Percentiles rank a stretch among this genome's conserved stretches.
These are phyloP conservation scores for Trichoderma atroviride DNA, from an alignment of 2,329 filamentous ascomycete genomes.

Conservation along the genomic window DNA sequence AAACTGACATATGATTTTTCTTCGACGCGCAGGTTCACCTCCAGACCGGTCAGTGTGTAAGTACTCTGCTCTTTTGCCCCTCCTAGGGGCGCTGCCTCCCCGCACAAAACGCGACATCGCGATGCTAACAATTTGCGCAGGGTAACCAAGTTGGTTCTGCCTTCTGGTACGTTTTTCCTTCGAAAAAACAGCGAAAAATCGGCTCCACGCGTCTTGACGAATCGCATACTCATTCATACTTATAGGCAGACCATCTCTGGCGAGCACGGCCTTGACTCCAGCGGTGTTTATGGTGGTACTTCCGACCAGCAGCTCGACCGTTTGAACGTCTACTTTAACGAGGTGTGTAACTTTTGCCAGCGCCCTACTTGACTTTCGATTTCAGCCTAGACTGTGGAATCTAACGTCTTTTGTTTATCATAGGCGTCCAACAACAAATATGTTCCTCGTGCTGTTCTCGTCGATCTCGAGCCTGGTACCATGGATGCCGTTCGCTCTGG, in stretches of 20 bases:
- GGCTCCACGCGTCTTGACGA: slow-evolving; percentile 13
- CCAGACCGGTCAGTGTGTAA: slow-evolving; percentile 98
- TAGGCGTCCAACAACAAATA: slow-evolving; percentile 97
- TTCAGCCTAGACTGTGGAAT: background rate
- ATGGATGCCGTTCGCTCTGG: slow-evolving; percentile 99
- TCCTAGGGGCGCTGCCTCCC: slow-evolving; percentile 18
- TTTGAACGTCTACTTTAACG: slow-evolving; percentile 99
- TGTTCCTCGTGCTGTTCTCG: slow-evolving; percentile 96
- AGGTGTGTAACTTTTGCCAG: slow-evolving; percentile 45
- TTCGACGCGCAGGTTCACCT: slow-evolving; percentile 80
- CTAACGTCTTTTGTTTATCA: slow-evolving; percentile 21
- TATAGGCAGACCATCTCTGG: slow-evolving; percentile 76
- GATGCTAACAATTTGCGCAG: slow-evolving; percentile 55
- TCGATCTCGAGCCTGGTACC: slow-evolving; percentile 98
- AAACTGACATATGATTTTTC: slow-evolving; percentile 10
- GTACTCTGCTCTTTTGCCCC: slow-evolving; percentile 36
- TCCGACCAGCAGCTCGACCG: slow-evolving; percentile 99
- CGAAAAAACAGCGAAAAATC: background rate
- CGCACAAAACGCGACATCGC: slow-evolving; percentile 27
- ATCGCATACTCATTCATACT: slow-evolving; percentile 12
- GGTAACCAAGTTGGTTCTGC: slow-evolving; percentile 99
- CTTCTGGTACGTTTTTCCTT: slow-evolving; percentile 61
- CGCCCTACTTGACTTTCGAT: background rate
- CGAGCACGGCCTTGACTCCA: slow-evolving; percentile 95
- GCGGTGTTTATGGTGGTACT: slow-evolving; percentile 96